phyloP scores from a whole-genome alignment of 257 asterid genomes.

The Fraxinus americana region DNA sequence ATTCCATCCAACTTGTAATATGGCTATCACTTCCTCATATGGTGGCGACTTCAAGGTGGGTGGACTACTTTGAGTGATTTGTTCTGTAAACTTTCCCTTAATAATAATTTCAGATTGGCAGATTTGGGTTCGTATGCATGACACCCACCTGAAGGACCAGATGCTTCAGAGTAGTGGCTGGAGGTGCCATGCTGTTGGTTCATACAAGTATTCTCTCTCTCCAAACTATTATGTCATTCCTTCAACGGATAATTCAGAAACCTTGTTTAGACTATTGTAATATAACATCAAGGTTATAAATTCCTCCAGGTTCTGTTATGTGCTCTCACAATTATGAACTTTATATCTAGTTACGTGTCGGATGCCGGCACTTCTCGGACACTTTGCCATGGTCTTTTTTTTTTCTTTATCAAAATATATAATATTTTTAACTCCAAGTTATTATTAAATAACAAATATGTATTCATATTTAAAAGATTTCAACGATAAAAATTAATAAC shows the following conservation, averaged over 20 bases:
- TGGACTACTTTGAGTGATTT: constrained; percentile 21
- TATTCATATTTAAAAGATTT: too few relatives aligned
- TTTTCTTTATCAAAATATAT: too few relatives aligned
- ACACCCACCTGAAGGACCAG: constrained; percentile 39
- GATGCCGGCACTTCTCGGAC: too few relatives aligned
- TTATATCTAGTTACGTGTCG: not conserved
- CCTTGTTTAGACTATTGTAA: not conserved
- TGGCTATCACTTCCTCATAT: constrained; percentile 77
- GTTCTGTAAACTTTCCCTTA: constrained; percentile 4
- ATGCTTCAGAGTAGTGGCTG: constrained; percentile 61
- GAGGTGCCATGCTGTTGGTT: constrained; percentile 95
- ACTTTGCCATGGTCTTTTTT: not conserved
- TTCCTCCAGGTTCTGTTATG: constrained; percentile 7
- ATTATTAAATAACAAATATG: too few relatives aligned
- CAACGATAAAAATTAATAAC: too few relatives aligned
- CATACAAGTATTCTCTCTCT: constrained; percentile 69
- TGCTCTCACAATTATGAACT: not conserved
- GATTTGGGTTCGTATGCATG: constrained; percentile 70
- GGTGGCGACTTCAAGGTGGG: constrained; percentile 94
- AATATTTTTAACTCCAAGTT: too few relatives aligned
- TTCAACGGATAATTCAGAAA: constrained; percentile 2
- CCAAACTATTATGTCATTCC: constrained; percentile 13
- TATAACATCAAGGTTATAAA: not conserved
- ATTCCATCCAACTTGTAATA: constrained; percentile 70
- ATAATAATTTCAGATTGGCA: constrained; percentile 36